phyloP scores from a whole-genome alignment of 192 early-diverging fungal species.

The Backusella psychrophila region DNA sequence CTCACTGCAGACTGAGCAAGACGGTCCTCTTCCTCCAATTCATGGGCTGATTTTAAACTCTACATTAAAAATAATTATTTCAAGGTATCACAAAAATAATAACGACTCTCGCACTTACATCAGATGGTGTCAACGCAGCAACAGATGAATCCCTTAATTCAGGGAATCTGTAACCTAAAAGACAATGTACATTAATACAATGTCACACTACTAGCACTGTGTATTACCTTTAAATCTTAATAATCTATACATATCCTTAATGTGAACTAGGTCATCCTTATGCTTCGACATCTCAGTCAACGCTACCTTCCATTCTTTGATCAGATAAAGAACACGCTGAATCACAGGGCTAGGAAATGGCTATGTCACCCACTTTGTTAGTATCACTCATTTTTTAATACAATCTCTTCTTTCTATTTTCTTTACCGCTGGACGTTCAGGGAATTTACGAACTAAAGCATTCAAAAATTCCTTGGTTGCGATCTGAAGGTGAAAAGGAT shows the following conservation, averaged over 20 bases:
- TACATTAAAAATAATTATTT: slow-evolving; percentile 31
- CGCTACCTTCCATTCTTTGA: slow-evolving; percentile 95
- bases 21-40: slow-evolving; percentile 91
- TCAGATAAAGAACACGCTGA: slow-evolving; percentile 82
- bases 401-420: slow-evolving; percentile 28
- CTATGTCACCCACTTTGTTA: neutral
- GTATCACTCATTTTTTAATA: neutral
- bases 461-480: slow-evolving; percentile 97
- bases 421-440: slow-evolving; percentile 68
- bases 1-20: slow-evolving; percentile 75
- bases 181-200: neutral
- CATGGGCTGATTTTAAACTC: slow-evolving; percentile 85
- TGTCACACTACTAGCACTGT: neutral
- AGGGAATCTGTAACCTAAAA: slow-evolving; percentile 72
- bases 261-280: slow-evolving; percentile 90
- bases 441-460: slow-evolving; percentile 90
- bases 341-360: slow-evolving; percentile 65
- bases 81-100: neutral
- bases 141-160: slow-evolving; percentile 56
- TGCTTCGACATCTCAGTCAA: slow-evolving; percentile 84
- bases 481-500: slow-evolving; percentile 95
- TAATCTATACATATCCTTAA: slow-evolving; percentile 93
- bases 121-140: slow-evolving; percentile 54
- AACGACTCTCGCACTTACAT: slow-evolving; percentile 20
- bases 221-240: slow-evolving; percentile 79